Evolutionary conservation across 106 monocot species (phyloP).

Genomic region (Dendrobium huoshanense): DNA sequence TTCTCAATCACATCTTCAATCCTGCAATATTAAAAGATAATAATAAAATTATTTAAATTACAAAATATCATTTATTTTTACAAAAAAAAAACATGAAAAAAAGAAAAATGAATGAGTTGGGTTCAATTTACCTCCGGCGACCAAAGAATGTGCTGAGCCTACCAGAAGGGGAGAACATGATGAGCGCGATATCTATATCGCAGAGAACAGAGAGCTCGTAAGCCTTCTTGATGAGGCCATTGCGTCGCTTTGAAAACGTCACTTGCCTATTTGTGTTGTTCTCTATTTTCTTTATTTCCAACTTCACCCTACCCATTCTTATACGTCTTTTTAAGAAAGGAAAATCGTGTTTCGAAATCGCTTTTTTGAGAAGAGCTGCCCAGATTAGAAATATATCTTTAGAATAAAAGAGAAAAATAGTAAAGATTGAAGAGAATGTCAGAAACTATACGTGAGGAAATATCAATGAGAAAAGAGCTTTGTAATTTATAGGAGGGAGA

Average conservation of each 20-base stretch:
- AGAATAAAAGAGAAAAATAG: background rate
- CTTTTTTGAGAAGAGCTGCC: background rate
- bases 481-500: background rate
- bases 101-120: background rate
- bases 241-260: slow-evolving; percentile 83
- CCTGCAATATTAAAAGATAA: slow-evolving; percentile 14
- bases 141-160: slow-evolving; percentile 83
- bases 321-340: background rate
- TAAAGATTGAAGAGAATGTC: background rate
- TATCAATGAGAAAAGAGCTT: background rate
- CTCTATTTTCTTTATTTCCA: slow-evolving; percentile 80
- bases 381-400: background rate
- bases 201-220: slow-evolving; percentile 92
- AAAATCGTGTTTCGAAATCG: background rate
- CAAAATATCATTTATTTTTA: background rate
- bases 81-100: too few relatives aligned
- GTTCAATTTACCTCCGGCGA: slow-evolving; percentile 29
- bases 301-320: slow-evolving; percentile 82
- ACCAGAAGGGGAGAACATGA: slow-evolving; percentile 91
- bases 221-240: slow-evolving; percentile 93
- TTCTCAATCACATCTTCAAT: slow-evolving; percentile 52
- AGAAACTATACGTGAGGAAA: background rate
- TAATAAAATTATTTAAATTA: background rate
- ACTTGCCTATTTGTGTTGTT: slow-evolving; percentile 78
- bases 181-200: slow-evolving; percentile 79